Conservation (phyloP, 176 grass and related monocot species). For the Calamus simplicifolius region DNA sequence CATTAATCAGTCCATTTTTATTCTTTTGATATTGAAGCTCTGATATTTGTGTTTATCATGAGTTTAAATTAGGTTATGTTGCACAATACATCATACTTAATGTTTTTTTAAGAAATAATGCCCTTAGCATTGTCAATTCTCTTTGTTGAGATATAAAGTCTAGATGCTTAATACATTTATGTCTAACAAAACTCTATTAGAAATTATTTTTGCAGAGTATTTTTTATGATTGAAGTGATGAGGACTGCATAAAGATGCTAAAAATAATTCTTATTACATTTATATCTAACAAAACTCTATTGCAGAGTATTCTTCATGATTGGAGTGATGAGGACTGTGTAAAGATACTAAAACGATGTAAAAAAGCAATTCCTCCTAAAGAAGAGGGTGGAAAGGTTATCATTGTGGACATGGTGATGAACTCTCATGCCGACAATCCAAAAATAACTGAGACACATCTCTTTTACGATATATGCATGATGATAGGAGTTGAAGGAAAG, state of each 20-base stretch:
- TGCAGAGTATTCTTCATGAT: slow-evolving; percentile 38
- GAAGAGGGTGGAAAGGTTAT: slow-evolving; percentile 38
- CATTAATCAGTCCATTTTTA: no score
- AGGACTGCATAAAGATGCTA: no score
- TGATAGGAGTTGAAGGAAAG: slow-evolving; percentile 8
- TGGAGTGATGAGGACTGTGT: no score
- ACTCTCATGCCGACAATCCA: background rate
- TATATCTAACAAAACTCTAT: background rate
- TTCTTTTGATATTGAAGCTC: no score
- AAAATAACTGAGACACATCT: slow-evolving; percentile 11
- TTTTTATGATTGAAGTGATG: slow-evolving; percentile 36
- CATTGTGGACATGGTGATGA: slow-evolving; percentile 31
- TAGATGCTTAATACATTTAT: background rate
- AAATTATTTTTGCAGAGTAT: slow-evolving; percentile 37
- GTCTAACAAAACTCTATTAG: background rate
- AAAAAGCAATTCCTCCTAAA: slow-evolving; percentile 24
- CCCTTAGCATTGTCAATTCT: no score
- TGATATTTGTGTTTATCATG: no score
- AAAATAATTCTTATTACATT: slow-evolving; percentile 1
- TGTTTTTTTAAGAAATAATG: no score
- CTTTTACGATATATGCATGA: slow-evolving; percentile 20
- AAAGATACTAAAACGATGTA: slow-evolving; percentile 26
- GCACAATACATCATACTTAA: no score
- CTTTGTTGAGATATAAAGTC: background rate
- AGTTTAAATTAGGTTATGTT: no score